Evolutionary conservation across 2,329 filamentous ascomycete genomes (phyloP).

Genomic region (Amauroascus verrucosus): DNA sequence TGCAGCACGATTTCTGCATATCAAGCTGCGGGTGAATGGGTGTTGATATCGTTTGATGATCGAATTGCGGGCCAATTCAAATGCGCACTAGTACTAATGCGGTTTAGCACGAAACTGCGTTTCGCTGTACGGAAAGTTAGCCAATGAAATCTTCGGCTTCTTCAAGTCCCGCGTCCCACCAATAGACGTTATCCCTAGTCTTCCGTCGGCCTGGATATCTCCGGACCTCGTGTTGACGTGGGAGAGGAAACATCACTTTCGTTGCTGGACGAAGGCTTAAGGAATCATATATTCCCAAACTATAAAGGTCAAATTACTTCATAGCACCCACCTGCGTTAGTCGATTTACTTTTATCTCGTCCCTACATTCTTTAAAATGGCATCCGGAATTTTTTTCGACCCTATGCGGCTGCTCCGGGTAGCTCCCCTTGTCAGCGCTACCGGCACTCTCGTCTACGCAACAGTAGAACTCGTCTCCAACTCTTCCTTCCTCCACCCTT

Average conservation of each 20-base stretch:
- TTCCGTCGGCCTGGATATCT: not conserved
- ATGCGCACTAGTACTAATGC: not conserved
- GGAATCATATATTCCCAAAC: no score
- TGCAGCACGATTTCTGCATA: not conserved
- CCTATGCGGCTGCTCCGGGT: conserved; percentile 29
- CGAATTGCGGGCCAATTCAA: not conserved
- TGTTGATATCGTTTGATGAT: not conserved
- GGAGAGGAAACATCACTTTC: no score
- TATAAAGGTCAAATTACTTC: no score
- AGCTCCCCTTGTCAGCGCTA: conserved; percentile 41
- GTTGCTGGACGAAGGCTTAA: no score
- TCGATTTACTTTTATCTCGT: not conserved
- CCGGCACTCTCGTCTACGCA: conserved; percentile 39
- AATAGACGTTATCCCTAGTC: not conserved
- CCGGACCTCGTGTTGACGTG: not conserved
- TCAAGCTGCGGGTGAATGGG: not conserved
- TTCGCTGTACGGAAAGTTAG: no score
- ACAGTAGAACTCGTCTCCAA: conserved; percentile 29
- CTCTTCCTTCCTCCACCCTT: conserved; percentile 18
- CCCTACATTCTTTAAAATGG: conserved; percentile 6
- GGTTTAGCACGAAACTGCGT: not conserved
- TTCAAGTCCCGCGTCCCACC: not conserved
- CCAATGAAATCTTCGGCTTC: conserved; percentile 4
- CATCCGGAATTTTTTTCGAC: conserved; percentile 14
- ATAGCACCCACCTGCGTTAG: not conserved